Base-by-base conservation (phyloP, 345 rosid genomes). In the Populus simonii region DNA sequence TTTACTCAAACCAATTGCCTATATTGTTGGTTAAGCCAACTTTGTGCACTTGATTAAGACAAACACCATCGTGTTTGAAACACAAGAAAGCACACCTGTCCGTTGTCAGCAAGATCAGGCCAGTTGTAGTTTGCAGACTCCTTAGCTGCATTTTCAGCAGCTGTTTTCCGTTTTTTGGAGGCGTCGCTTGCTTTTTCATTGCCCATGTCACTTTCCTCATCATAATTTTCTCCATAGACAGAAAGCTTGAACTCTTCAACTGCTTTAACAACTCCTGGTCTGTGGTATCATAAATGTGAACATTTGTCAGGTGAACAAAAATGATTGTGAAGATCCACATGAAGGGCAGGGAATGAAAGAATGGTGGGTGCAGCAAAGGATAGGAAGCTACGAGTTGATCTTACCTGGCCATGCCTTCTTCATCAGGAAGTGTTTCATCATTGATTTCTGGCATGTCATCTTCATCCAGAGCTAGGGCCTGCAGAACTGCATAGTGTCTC, bases 381-480 rank as follows among this genome's bases (percentile, higher is more conserved):
- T 35, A 55, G 38, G 22, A 73, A 49, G 45, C 16, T 38, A 12
- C 47, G 29, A 15, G 63, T 67, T 45, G 29, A 59, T 39, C 81
- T 74, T 71, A 93, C 99, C 96, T 88, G 20, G 90, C 80, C 92
- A 93, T 74, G 82, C 95, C 97, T 85, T 90, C 94, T 82, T 90
- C 97, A 73, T 96, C 98, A 59, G 97, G 98, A 74, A 89, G 82
- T 3, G 98, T 93, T 82, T 91, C 97, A 75, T 93, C 97, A 66
- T 70, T 84, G 62, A 75, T 86, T 76, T 96, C 93, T 2, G 89
- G 91, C 82, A 93, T 67, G 72, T 93, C 92, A 43, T 93, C 89
- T 89, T 91, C 97, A 75, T 91, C 95, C 41, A 96, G 84, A 78
- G 97, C 98, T 69, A 94, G 85, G 69, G 99, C 97, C 83, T 94